These are phyloP conservation scores for Pueraria montana DNA, from an alignment of 306 rosid genomes.

Conservation along the genomic window DNA sequence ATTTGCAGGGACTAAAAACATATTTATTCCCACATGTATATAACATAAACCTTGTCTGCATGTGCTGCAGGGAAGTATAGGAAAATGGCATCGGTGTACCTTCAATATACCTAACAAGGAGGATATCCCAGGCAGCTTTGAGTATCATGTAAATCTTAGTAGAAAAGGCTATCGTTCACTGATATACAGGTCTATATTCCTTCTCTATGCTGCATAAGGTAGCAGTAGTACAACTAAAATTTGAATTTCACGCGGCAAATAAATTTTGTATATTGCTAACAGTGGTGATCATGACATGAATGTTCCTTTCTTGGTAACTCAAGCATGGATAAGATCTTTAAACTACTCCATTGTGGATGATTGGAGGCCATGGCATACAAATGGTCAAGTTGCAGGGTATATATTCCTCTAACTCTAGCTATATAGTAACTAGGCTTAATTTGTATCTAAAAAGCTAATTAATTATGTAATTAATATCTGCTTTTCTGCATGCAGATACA, in stretches of 20 bases:
- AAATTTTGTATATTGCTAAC: background rate
- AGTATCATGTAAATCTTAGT: slow-evolving; percentile 61
- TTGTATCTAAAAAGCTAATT: background rate
- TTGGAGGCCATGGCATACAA: slow-evolving; percentile 74
- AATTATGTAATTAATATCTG: background rate
- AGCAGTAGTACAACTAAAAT: background rate
- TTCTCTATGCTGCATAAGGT: background rate
- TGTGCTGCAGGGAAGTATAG: slow-evolving; percentile 65
- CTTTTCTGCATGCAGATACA: slow-evolving; percentile 53
- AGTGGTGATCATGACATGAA: slow-evolving; percentile 74
- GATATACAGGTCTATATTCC: slow-evolving; percentile 60
- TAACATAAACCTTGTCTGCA: too few species aligned
- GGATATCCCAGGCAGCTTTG: slow-evolving; percentile 35
- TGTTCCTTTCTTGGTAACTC: slow-evolving; percentile 54
- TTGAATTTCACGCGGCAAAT: background rate
- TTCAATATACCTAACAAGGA: too few species aligned
- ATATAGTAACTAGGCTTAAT: background rate
- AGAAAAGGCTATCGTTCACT: slow-evolving; percentile 66
- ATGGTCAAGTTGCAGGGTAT: slow-evolving; percentile 74
- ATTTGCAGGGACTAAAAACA: too few species aligned
- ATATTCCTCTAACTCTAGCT: background rate
- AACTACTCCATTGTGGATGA: slow-evolving; percentile 72
- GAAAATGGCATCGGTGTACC: slow-evolving; percentile 71
- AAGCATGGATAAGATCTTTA: slow-evolving; percentile 76
- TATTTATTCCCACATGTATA: too few species aligned